Evolutionary conservation across 768 basidiomycete species (phyloP).

Genomic region (Xerocomus spinulosus): DNA sequence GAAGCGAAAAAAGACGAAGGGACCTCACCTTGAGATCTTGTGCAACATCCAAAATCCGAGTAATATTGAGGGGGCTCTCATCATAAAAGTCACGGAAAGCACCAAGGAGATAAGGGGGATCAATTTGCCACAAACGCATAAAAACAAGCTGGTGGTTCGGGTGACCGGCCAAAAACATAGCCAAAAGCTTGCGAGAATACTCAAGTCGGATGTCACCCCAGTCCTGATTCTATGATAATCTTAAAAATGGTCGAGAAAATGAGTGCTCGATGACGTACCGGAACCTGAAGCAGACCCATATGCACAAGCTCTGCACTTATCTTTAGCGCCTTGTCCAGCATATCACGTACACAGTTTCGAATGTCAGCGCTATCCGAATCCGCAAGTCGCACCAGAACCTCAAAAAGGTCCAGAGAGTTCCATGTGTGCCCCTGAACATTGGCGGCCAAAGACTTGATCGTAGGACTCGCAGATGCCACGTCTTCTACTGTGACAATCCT

Average conservation of each 20-base stretch:
- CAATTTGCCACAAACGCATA: conserved; percentile 92
- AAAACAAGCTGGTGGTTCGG: conserved; percentile 96
- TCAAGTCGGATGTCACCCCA: conserved; percentile 90
- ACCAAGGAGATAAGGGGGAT: conserved; percentile 78
- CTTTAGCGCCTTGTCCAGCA: conserved; percentile 91
- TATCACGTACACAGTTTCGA: conserved; percentile 73
- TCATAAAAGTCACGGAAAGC: conserved; percentile 91
- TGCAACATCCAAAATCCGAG: conserved; percentile 90
- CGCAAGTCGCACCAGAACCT: conserved; percentile 77
- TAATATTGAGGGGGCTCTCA: conserved; percentile 89
- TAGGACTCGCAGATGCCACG: conserved; percentile 76
- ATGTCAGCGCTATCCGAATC: conserved; percentile 70
- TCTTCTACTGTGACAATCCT: conserved; percentile 87
- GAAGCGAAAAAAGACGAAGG: neutral
- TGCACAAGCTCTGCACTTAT: conserved; percentile 92
- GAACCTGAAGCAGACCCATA: conserved; percentile 87
- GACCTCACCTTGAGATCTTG: conserved; percentile 82
- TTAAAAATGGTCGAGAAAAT: neutral
- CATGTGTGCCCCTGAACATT: conserved; percentile 91
- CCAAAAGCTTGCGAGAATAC: conserved; percentile 78
- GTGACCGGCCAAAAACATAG: conserved; percentile 88
- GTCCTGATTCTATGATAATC: conserved; percentile 51
- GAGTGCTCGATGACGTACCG: conserved; percentile 48
- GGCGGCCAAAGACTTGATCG: conserved; percentile 86
- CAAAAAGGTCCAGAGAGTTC: conserved; percentile 91